These are phyloP conservation scores for Planoprotostelium fungivorum DNA, from an alignment of 78 protist genomes.

Conservation along the genomic window DNA sequence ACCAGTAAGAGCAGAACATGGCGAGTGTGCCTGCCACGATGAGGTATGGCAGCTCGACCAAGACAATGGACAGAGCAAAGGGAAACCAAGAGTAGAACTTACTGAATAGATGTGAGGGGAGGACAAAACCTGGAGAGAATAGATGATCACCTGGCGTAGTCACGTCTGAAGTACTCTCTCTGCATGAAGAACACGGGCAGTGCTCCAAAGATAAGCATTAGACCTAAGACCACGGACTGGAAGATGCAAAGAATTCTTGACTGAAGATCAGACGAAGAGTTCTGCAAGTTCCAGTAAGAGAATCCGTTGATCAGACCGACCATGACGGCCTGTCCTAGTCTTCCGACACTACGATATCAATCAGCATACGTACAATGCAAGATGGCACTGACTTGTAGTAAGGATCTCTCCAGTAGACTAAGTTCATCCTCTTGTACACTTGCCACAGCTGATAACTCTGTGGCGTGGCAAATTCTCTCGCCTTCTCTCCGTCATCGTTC, in stretches of 20 bases:
- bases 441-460: constrained; percentile 1
- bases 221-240: constrained; percentile 37
- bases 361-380: too few relatives aligned
- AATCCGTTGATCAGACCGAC: constrained; percentile 39
- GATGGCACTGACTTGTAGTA: constrained; percentile 18
- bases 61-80: constrained; percentile 30
- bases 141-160: too few relatives aligned
- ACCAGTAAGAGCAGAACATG: constrained; percentile 39
- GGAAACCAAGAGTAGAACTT: constrained; percentile 56
- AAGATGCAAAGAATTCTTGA: constrained; percentile 32
- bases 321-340: not conserved
- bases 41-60: constrained; percentile 43
- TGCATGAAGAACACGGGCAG: constrained; percentile 28
- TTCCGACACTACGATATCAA: not conserved
- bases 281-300: constrained; percentile 22
- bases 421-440: constrained; percentile 21
- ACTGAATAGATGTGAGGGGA: too few relatives aligned
- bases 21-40: constrained; percentile 21
- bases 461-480: constrained; percentile 22
- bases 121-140: too few relatives aligned
- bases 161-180: constrained; percentile 32
- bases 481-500: not conserved
- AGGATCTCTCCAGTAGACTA: constrained; percentile 43
- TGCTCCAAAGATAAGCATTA: constrained; percentile 21
- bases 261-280: constrained; percentile 30